Conservation (phyloP, 1,139 yeast species). For the Nematodospora anomalae region DNA sequence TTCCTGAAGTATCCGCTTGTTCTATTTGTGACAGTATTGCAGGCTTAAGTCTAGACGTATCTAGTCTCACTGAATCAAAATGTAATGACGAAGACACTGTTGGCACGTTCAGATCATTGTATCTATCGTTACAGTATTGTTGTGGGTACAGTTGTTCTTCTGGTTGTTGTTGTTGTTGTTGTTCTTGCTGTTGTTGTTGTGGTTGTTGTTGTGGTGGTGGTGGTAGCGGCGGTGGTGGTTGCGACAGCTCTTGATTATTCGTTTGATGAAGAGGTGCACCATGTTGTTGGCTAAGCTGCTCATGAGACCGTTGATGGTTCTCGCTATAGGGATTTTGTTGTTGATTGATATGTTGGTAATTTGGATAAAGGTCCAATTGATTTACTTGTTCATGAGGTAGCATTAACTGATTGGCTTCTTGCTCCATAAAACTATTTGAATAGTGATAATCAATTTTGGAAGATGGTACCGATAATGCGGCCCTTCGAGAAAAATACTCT, state of each 20-base stretch:
- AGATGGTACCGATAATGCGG: conserved; percentile 16
- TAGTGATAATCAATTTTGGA: conserved; percentile 14
- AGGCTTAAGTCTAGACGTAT: conserved; percentile 4
- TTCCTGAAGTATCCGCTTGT: background rate
- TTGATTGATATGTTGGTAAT: conserved; percentile 1
- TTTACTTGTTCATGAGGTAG: conserved; percentile 3
- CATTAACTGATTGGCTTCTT: conserved; percentile 11
- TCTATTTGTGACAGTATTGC: background rate
- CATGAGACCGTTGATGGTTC: background rate
- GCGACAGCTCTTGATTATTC: conserved; percentile 2
- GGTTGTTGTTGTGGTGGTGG: background rate
- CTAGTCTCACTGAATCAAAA: conserved; percentile 3
- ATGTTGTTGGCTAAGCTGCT: background rate
- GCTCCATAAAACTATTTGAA: conserved; percentile 11
- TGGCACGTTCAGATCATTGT: conserved; percentile 2
- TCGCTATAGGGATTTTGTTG: conserved; percentile 1
- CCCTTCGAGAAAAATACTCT: conserved; percentile 13
- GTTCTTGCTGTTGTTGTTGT: conserved; percentile 1
- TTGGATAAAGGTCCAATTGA: background rate
- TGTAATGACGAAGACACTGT: conserved; percentile 2
- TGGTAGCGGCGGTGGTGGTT: background rate
- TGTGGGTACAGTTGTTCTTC: conserved; percentile 1
- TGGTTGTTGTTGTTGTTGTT: conserved; percentile 1
- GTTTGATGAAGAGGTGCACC: background rate
- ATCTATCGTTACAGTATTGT: conserved; percentile 2